phyloP scores from a whole-genome alignment of 75 land plant genomes.

The Pseudotsuga menziesii region DNA sequence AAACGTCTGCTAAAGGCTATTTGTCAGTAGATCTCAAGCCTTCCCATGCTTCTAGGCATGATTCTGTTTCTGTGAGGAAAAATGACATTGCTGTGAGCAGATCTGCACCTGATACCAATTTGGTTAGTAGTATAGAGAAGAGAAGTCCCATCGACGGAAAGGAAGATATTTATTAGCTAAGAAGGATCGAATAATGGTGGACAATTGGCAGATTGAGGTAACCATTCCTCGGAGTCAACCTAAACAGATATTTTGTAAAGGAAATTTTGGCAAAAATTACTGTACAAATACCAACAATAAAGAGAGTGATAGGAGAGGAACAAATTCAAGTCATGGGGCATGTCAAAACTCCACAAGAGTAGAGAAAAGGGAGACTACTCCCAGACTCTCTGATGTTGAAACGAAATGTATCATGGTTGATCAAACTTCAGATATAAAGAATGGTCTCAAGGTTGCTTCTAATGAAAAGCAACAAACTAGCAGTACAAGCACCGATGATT shows the following conservation, averaged over 20 bases:
- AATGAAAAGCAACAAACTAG: not conserved
- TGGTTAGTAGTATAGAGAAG: slow-evolving; percentile 25
- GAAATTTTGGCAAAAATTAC: not conserved
- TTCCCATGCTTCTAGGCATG: slow-evolving; percentile 9
- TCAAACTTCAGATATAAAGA: not conserved
- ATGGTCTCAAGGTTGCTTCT: not conserved
- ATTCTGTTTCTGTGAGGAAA: slow-evolving; percentile 17
- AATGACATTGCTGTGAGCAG: slow-evolving; percentile 14
- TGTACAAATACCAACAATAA: not conserved
- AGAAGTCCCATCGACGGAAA: slow-evolving; percentile 43
- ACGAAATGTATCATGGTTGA: slow-evolving; percentile 4
- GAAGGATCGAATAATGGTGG: slow-evolving; percentile 33
- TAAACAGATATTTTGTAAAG: not conserved
- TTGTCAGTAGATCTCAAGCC: slow-evolving; percentile 18
- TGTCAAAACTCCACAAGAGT: not conserved
- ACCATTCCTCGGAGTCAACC: slow-evolving; percentile 31
- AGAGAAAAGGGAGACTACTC: not conserved
- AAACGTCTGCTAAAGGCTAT: slow-evolving; percentile 34
- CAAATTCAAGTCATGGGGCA: not conserved
- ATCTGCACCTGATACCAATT: slow-evolving; percentile 28
- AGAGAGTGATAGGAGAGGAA: slow-evolving; percentile 1
- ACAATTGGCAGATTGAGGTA: slow-evolving; percentile 63
- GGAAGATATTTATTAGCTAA: slow-evolving; percentile 34
- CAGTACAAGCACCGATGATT: not conserved
- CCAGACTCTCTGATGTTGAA: not conserved